phyloP scores from a whole-genome alignment of 2,329 filamentous ascomycete genomes.

The Cladorrhinum sp. region DNA sequence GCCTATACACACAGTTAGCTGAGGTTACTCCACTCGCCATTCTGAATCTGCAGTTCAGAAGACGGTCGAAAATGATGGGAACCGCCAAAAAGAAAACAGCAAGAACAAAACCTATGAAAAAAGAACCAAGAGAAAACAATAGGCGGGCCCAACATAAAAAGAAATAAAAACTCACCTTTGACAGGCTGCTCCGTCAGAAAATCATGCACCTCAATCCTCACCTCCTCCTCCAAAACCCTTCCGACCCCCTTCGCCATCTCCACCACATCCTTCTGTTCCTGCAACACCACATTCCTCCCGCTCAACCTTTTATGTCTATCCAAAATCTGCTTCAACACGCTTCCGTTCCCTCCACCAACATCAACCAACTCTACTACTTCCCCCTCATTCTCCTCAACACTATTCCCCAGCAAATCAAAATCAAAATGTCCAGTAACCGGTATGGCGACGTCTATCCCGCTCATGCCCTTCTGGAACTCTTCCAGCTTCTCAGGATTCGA shows the following conservation, averaged over 20 bases:
- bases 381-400: conserved; percentile 15
- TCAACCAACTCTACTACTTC: conserved; percentile 31
- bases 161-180: conserved; percentile 30
- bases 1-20: too few relatives aligned
- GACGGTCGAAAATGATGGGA: too few relatives aligned
- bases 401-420: conserved; percentile 30
- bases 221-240: conserved; percentile 21
- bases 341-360: conserved; percentile 33
- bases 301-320: conserved; percentile 28
- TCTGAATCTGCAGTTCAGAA: too few relatives aligned
- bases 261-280: conserved; percentile 30
- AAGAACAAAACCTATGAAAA: too few relatives aligned
- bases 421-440: conserved; percentile 34
- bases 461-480: conserved; percentile 33
- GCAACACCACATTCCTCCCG: conserved; percentile 28
- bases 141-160: too few relatives aligned
- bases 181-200: conserved; percentile 32
- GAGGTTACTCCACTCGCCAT: too few relatives aligned
- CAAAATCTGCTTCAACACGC: conserved; percentile 32
- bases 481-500: conserved; percentile 30
- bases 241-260: conserved; percentile 24
- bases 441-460: conserved; percentile 34
- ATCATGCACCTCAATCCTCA: conserved; percentile 30
- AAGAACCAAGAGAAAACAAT: too few relatives aligned
- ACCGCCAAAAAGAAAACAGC: too few relatives aligned